These are phyloP conservation scores for Dryas octopetala DNA, from an alignment of 306 rosid genomes.

Conservation along the genomic window DNA sequence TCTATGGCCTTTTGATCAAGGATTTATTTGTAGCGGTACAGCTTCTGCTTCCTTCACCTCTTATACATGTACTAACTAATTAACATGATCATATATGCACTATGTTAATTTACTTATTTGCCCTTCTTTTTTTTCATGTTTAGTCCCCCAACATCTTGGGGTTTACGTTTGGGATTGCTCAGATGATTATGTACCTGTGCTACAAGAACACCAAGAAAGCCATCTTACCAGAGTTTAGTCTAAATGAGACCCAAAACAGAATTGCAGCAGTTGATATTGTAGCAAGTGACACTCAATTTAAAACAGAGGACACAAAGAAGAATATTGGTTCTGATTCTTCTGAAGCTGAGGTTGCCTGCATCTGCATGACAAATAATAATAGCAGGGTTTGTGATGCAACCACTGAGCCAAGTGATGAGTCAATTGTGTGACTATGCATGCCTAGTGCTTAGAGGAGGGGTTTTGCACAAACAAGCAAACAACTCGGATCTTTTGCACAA, in stretches of 20 bases:
- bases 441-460: too few species aligned
- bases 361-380: neutral
- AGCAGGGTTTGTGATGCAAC: neutral
- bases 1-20: constrained; percentile 36
- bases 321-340: neutral
- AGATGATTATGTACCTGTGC: constrained; percentile 37
- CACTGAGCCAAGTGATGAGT: neutral
- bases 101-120: neutral
- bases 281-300: neutral
- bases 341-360: neutral
- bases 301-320: neutral
- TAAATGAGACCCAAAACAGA: constrained; percentile 13
- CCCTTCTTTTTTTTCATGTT: neutral
- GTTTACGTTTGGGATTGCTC: constrained; percentile 35
- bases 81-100: neutral
- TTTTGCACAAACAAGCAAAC: too few species aligned
- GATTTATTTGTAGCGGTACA: constrained; percentile 43
- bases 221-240: constrained; percentile 20
- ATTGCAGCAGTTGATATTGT: neutral
- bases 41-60: neutral
- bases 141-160: constrained; percentile 49
- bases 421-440: neutral
- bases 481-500: too few species aligned
- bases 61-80: neutral
- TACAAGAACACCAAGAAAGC: constrained; percentile 28